These are phyloP conservation scores for Candida sanyaensis DNA, from an alignment of 1,139 yeast genomes.

Conservation along the genomic window DNA sequence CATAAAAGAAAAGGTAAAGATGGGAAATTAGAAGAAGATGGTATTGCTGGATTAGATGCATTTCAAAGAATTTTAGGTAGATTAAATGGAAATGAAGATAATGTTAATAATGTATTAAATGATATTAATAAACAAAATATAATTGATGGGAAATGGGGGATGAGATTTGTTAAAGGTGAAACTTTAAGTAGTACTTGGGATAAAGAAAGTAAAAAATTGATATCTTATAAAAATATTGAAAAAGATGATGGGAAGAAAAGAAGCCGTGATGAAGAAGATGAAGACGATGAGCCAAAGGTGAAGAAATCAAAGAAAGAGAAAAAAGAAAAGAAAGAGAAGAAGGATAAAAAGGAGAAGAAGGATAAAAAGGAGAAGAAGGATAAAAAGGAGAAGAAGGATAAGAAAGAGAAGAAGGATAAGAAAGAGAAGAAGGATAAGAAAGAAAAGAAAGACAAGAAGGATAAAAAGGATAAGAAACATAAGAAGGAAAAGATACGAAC, in stretches of 20 bases:
- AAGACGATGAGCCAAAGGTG: slow-evolving; percentile 12
- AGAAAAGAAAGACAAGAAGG: slow-evolving; percentile 16
- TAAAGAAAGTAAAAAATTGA: slow-evolving; percentile 48
- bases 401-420: slow-evolving; percentile 27
- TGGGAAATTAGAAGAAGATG: slow-evolving; percentile 52
- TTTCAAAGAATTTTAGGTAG: slow-evolving; percentile 90
- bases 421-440: slow-evolving; percentile 21
- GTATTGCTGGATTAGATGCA: slow-evolving; percentile 88
- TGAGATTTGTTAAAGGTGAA: slow-evolving; percentile 84
- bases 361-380: slow-evolving; percentile 23
- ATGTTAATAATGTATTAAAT: slow-evolving; percentile 59
- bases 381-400: slow-evolving; percentile 25
- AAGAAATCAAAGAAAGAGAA: slow-evolving; percentile 14
- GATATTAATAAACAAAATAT: slow-evolving; percentile 66
- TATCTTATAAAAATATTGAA: slow-evolving; percentile 16
- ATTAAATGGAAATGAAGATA: slow-evolving; percentile 74
- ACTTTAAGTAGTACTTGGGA: slow-evolving; percentile 85
- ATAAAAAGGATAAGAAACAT: slow-evolving; percentile 16
- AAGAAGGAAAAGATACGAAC: slow-evolving; percentile 21
- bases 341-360: slow-evolving; percentile 24
- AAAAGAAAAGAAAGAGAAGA: too few species aligned
- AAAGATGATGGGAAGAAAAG: slow-evolving; percentile 11
- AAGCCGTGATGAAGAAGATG: slow-evolving; percentile 12
- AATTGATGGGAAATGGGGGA: slow-evolving; percentile 81
- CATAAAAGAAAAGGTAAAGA: slow-evolving; percentile 52